phyloP scores from a whole-genome alignment of 352 stramenopile genomes.

The Globisporangium echinulatum region DNA sequence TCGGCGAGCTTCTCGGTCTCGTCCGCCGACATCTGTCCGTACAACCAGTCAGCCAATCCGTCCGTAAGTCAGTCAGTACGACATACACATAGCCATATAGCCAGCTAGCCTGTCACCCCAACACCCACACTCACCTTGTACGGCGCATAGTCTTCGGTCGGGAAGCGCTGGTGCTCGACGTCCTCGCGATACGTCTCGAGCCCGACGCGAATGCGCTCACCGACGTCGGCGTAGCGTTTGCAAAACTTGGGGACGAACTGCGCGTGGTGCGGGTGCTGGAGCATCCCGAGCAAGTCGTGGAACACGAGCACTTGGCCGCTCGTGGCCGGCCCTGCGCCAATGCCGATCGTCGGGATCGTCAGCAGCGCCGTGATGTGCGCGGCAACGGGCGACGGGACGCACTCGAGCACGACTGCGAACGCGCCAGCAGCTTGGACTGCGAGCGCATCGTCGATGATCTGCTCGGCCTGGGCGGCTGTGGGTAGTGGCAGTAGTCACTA shows the following conservation, averaged over 20 bases:
- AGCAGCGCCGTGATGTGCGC: constrained; percentile 92
- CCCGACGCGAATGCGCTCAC: constrained; percentile 89
- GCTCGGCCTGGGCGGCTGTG: constrained; percentile 69
- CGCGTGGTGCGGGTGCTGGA: constrained; percentile 96
- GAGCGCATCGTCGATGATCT: constrained; percentile 95
- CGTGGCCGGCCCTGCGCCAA: constrained; percentile 92
- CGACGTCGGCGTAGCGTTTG: constrained; percentile 96
- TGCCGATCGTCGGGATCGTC: constrained; percentile 98
- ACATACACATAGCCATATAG: constrained; percentile 1
- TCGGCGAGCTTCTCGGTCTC: constrained; percentile 66
- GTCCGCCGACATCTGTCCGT: constrained; percentile 67
- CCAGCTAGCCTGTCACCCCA: not conserved
- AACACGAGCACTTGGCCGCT: constrained; percentile 97
- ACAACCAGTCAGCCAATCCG: not conserved
- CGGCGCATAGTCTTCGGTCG: constrained; percentile 89
- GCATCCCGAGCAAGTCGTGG: constrained; percentile 98
- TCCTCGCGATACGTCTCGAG: constrained; percentile 95
- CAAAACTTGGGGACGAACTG: constrained; percentile 97
- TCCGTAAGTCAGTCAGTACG: not conserved
- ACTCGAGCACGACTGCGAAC: constrained; percentile 92
- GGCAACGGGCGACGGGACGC: constrained; percentile 84
- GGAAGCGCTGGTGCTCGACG: constrained; percentile 93
- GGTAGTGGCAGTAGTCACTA: not conserved
- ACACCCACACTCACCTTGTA: constrained; percentile 77
- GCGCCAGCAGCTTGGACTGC: constrained; percentile 93